A percentile compares a stretch with the other conserved stretches of the same genome.
Conservation (phyloP, 495 filamentous ascomycete species). For the Pseudoneurospora amorphoporcata region DNA sequence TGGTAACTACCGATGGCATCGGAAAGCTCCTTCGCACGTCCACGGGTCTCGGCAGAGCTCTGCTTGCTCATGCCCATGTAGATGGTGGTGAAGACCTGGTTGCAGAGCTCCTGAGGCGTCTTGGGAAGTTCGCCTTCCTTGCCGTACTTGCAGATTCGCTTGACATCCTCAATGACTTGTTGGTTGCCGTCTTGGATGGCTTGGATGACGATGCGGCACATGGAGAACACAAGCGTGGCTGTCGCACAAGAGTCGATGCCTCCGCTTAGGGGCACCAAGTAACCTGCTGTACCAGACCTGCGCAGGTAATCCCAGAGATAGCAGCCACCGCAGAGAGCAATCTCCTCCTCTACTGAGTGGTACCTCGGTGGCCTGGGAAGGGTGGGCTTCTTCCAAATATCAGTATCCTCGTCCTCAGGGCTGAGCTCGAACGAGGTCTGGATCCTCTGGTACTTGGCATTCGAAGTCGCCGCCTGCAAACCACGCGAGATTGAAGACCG, state of each 20-base stretch:
- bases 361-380: slow-evolving; percentile 31
- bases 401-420: slow-evolving; percentile 25
- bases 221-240: slow-evolving; percentile 58
- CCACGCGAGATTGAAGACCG: slow-evolving; percentile 44
- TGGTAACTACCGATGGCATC: slow-evolving; percentile 65
- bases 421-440: slow-evolving; percentile 30
- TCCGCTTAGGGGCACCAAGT: slow-evolving; percentile 48
- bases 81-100: slow-evolving; percentile 55
- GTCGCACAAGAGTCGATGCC: slow-evolving; percentile 64
- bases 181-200: slow-evolving; percentile 47
- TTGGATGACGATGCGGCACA: slow-evolving; percentile 64
- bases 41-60: slow-evolving; percentile 58
- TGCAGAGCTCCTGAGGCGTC: slow-evolving; percentile 52
- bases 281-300: slow-evolving; percentile 50
- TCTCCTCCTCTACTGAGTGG: slow-evolving; percentile 65
- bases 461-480: slow-evolving; percentile 42
- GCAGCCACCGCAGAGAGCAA: slow-evolving; percentile 57
- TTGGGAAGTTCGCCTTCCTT: slow-evolving; percentile 43
- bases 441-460: slow-evolving; percentile 28
- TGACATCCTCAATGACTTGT: slow-evolving; percentile 63
- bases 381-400: slow-evolving; percentile 20
- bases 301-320: slow-evolving; percentile 85
- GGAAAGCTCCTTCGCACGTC: slow-evolving; percentile 58
- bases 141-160: slow-evolving; percentile 47
- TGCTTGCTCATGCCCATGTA: slow-evolving; percentile 79